Percentiles rank a stretch among this genome's conserved stretches.
These are phyloP conservation scores for Flaveria brownii DNA, from an alignment of 129 eudicot genomes.

Conservation along the genomic window DNA sequence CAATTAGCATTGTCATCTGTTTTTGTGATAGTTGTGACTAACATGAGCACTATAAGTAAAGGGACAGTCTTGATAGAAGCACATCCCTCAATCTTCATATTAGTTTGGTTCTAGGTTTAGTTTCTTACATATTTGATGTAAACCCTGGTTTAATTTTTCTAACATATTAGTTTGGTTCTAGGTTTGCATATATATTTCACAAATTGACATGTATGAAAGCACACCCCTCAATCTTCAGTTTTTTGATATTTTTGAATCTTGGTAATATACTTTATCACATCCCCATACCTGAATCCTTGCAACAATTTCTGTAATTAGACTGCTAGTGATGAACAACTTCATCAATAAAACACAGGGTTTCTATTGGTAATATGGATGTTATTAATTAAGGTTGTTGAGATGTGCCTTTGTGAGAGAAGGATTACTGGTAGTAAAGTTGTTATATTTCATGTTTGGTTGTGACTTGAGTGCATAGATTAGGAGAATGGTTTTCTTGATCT, in stretches of 20 bases:
- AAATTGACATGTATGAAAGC: not conserved
- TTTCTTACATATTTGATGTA: not conserved
- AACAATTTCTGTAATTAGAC: not conserved
- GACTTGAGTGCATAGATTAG: not conserved
- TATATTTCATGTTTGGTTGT: conserved; percentile 7
- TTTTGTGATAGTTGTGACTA: not conserved
- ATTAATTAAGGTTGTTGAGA: not conserved
- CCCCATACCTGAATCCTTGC: not conserved
- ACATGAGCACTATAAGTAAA: not conserved
- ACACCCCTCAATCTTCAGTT: not conserved
- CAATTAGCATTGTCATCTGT: not conserved
- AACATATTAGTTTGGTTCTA: not conserved
- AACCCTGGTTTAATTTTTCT: not conserved
- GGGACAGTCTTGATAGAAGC: not conserved
- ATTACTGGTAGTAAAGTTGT: too few species aligned
- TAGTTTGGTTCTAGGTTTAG: not conserved
- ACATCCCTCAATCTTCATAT: too few species aligned
- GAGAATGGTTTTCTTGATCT: not conserved
- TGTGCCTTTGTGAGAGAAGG: conserved; percentile 18
- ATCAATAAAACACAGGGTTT: not conserved
- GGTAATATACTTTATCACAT: not conserved
- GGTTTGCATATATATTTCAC: not conserved
- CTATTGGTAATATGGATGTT: conserved; percentile 2
- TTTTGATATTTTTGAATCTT: not conserved
- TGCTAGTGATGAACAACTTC: not conserved